Conservation (phyloP, 805 yeast genomes). For the Wickerhamomyces canadensis region DNA sequence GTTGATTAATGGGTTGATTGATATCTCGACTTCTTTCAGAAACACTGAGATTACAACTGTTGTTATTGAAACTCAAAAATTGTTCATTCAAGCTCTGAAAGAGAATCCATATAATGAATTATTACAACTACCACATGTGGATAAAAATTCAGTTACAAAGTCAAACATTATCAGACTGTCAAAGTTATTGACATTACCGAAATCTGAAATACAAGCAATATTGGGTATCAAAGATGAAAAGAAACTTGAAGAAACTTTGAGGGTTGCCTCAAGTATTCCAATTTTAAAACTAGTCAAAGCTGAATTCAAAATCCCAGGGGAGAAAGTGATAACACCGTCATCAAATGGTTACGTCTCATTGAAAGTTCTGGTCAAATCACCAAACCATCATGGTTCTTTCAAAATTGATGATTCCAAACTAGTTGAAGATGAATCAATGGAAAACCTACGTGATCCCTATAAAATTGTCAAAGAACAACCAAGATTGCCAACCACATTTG, state of each 20-base stretch:
- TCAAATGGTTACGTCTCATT: slow-evolving; percentile 71
- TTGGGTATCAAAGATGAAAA: slow-evolving; percentile 44
- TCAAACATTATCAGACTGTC: slow-evolving; percentile 58
- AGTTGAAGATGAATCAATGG: slow-evolving; percentile 57
- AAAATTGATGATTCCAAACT: slow-evolving; percentile 28
- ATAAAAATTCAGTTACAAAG: slow-evolving; percentile 34
- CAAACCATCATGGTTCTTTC: slow-evolving; percentile 47
- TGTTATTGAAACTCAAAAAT: slow-evolving; percentile 62
- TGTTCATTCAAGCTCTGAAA: slow-evolving; percentile 70
- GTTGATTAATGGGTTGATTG: slow-evolving; percentile 67
- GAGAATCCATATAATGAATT: slow-evolving; percentile 53
- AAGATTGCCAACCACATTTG: slow-evolving; percentile 52
- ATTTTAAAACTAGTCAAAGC: slow-evolving; percentile 60
- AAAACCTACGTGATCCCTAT: slow-evolving; percentile 66
- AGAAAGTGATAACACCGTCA: slow-evolving; percentile 59
- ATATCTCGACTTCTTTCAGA: slow-evolving; percentile 77
- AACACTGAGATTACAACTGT: slow-evolving; percentile 56
- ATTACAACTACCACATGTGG: slow-evolving; percentile 77
- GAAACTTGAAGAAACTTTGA: slow-evolving; percentile 43
- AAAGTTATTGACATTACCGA: slow-evolving; percentile 56
- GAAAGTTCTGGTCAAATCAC: slow-evolving; percentile 71
- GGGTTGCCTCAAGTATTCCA: slow-evolving; percentile 64
- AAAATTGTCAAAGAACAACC: slow-evolving; percentile 65
- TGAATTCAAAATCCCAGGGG: slow-evolving; percentile 84
- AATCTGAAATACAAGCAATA: slow-evolving; percentile 47